Evolutionary conservation across 176 grass and related monocot species (phyloP).

Genomic region (Cocos nucifera): DNA sequence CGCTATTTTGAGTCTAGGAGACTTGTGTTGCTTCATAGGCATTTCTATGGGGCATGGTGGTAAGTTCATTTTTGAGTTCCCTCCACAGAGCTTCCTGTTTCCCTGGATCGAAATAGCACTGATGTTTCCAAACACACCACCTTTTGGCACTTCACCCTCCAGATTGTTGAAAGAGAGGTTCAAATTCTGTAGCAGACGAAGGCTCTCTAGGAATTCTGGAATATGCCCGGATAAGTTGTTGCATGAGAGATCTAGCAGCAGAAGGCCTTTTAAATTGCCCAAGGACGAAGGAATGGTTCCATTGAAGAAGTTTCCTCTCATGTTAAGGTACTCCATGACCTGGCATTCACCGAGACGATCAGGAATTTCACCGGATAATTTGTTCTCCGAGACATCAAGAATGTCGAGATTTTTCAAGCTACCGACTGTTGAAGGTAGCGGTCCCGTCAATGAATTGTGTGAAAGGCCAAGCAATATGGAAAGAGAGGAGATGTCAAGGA

Average conservation of each 20-base stretch:
- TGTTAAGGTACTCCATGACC: conserved; percentile 2
- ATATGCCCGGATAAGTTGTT: conserved; percentile 17
- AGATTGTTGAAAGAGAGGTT: conserved; percentile 19
- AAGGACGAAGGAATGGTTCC: conserved; percentile 7
- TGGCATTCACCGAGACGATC: not conserved
- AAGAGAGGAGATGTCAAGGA: not conserved
- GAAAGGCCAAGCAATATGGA: not conserved
- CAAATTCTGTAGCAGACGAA: not conserved
- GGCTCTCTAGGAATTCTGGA: not conserved
- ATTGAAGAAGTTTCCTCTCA: not conserved
- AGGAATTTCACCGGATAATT: conserved; percentile 11
- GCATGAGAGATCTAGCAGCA: not conserved
- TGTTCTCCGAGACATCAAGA: conserved; percentile 1
- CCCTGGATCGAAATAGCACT: not conserved
- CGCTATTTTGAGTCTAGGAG: too few species aligned
- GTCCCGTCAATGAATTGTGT: conserved; percentile 4
- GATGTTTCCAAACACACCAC: conserved; percentile 2
- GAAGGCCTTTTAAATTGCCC: conserved; percentile 2
- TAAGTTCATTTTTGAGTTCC: not conserved
- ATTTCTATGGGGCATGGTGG: too few species aligned
- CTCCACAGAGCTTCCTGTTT: conserved; percentile 8
- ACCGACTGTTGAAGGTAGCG: conserved; percentile 2
- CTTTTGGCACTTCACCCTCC: conserved; percentile 4
- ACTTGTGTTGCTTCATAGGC: too few species aligned
- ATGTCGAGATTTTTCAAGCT: not conserved